Percentiles rank a stretch among this genome's conserved stretches.
These are phyloP conservation scores for Spizellomyces punctatus DNA, from an alignment of 192 early-diverging fungal genomes.

Conservation along the genomic window DNA sequence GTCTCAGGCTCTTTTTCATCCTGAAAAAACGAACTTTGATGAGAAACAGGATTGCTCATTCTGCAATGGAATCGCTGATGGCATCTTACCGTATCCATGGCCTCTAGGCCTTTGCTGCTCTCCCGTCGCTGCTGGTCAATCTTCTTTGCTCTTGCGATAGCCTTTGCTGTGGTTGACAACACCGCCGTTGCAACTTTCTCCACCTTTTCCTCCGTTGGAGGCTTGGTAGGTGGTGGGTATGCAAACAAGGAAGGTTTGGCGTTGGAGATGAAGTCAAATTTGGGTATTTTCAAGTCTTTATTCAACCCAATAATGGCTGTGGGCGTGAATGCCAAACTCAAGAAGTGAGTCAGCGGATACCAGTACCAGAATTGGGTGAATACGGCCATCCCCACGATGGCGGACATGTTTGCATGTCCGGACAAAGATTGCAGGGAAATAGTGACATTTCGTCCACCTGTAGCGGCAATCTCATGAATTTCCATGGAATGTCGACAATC, in stretches of 20 bases:
- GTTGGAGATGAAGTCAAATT: slow-evolving; percentile 83
- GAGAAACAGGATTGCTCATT: not conserved
- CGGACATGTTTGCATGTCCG: slow-evolving; percentile 89
- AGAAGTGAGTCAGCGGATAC: slow-evolving; percentile 96
- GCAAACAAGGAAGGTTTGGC: slow-evolving; percentile 89
- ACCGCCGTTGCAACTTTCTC: slow-evolving; percentile 95
- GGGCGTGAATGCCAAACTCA: slow-evolving; percentile 91
- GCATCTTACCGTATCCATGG: slow-evolving; percentile 43
- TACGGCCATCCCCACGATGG: slow-evolving; percentile 97
- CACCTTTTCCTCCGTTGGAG: slow-evolving; percentile 73
- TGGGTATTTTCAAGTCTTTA: slow-evolving; percentile 81
- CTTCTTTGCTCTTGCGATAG: slow-evolving; percentile 83
- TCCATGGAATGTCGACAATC: not conserved
- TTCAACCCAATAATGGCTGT: slow-evolving; percentile 96
- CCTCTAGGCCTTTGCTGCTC: slow-evolving; percentile 65
- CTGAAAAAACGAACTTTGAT: slow-evolving; percentile 15
- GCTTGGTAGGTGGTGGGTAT: slow-evolving; percentile 87
- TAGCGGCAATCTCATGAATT: not conserved
- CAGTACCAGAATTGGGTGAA: slow-evolving; percentile 99
- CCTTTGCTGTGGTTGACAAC: slow-evolving; percentile 93
- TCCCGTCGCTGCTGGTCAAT: slow-evolving; percentile 45
- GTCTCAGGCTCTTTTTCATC: slow-evolving; percentile 55
- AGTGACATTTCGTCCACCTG: slow-evolving; percentile 88
- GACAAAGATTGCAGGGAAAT: slow-evolving; percentile 87
- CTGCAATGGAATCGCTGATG: not conserved